phyloP scores from a whole-genome alignment of 2,329 filamentous ascomycete species.

The Aspergillus sp. region DNA sequence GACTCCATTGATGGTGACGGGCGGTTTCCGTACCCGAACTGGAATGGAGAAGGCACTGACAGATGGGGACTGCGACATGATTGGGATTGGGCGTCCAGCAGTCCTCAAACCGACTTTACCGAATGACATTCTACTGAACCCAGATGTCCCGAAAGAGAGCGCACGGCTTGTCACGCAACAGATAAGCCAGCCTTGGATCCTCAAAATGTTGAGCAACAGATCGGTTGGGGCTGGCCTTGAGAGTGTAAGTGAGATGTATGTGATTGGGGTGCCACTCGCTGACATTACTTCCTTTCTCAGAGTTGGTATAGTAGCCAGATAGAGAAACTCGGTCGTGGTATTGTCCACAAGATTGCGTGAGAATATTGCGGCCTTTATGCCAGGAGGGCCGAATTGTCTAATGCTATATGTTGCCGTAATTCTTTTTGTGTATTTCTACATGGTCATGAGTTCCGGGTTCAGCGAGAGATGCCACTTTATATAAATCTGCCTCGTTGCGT shows the following conservation, averaged over 20 bases:
- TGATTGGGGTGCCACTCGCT: neutral
- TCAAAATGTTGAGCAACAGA: neutral
- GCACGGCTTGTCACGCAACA: neutral
- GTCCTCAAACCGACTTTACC: constrained; percentile 37
- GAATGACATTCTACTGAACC: neutral
- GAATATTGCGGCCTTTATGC: too few species aligned
- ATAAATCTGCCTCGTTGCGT: too few species aligned
- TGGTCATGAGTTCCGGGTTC: too few species aligned
- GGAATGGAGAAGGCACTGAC: constrained; percentile 51
- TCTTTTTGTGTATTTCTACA: too few species aligned
- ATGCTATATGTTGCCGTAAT: too few species aligned
- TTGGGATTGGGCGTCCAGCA: constrained; percentile 47
- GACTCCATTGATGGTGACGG: constrained; percentile 56
- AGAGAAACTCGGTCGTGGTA: neutral
- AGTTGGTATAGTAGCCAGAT: neutral
- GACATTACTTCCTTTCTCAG: neutral
- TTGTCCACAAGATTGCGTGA: neutral
- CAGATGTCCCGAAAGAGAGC: neutral
- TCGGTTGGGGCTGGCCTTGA: neutral
- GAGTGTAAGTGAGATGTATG: neutral
- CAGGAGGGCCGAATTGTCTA: too few species aligned
- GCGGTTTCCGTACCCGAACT: constrained; percentile 56
- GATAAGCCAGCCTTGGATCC: neutral
- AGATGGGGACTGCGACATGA: constrained; percentile 46
- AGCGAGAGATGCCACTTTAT: too few species aligned